Evolutionary conservation across 164 flowering plant species (phyloP).

Genomic region (Berberis thunbergii): DNA sequence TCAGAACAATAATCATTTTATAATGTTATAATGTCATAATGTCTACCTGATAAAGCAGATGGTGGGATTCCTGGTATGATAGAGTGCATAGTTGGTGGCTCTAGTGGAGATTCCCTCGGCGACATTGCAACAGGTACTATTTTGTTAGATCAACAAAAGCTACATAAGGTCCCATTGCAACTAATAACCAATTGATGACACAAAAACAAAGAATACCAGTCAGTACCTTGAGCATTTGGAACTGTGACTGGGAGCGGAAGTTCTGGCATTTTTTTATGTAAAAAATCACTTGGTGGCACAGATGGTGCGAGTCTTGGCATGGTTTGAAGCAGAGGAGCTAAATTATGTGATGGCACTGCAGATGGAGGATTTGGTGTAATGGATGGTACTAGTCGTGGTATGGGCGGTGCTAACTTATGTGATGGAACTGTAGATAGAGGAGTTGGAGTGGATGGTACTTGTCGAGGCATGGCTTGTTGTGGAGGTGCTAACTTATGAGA

Average conservation of each 20-base stretch:
- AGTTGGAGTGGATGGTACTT: too few relatives aligned
- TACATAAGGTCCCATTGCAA: constrained; percentile 4
- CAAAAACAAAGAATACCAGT: background rate
- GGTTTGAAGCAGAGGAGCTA: background rate
- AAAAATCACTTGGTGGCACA: constrained; percentile 1
- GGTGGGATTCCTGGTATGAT: constrained; percentile 18
- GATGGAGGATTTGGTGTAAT: constrained; percentile 9
- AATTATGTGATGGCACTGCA: background rate
- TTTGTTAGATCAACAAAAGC: background rate
- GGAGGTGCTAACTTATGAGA: too few relatives aligned
- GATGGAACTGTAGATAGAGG: too few relatives aligned
- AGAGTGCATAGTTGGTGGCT: constrained; percentile 20
- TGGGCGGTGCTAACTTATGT: too few relatives aligned
- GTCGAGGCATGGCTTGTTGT: too few relatives aligned
- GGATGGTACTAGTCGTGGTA: background rate
- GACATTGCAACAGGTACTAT: constrained; percentile 23
- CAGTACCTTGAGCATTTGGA: constrained; percentile 23
- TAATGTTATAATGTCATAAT: constrained; percentile 7
- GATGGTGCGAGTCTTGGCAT: constrained; percentile 4
- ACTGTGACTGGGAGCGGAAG: background rate
- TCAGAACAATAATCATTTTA: background rate
- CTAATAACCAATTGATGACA: background rate
- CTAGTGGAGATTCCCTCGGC: constrained; percentile 11
- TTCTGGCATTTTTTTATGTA: background rate
- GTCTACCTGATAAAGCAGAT: constrained; percentile 21